These are phyloP conservation scores for Trichoderma endophyticum DNA, from an alignment of 2,329 filamentous ascomycete genomes.

Conservation along the genomic window DNA sequence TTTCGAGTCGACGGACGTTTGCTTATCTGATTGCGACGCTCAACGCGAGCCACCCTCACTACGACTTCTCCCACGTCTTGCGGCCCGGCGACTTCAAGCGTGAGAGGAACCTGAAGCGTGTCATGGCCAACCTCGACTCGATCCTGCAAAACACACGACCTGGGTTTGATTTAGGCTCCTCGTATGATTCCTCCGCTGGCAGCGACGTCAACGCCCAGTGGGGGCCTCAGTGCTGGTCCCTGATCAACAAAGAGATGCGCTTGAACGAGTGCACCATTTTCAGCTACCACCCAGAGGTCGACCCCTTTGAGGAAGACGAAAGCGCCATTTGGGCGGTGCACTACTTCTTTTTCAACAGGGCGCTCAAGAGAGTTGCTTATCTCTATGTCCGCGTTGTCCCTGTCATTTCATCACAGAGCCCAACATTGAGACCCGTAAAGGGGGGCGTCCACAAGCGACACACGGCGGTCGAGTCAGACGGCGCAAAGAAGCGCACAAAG, in stretches of 20 bases:
- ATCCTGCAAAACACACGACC: conserved; percentile 85
- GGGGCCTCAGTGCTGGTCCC: conserved; percentile 87
- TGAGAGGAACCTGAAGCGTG: conserved; percentile 72
- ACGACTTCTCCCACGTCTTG: conserved; percentile 92
- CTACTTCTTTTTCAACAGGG: conserved; percentile 97
- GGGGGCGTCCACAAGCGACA: conserved; percentile 29
- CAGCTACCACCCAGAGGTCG: conserved; percentile 82
- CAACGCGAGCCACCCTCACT: conserved; percentile 86
- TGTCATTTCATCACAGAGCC: conserved; percentile 64
- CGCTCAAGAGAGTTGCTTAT: conserved; percentile 88
- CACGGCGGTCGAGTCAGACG: conserved; percentile 33
- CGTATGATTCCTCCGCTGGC: conserved; percentile 40
- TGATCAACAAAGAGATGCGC: conserved; percentile 92
- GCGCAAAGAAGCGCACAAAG: conserved; percentile 66
- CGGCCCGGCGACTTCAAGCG: conserved; percentile 86
- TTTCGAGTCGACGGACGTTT: conserved; percentile 85
- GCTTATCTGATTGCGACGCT: conserved; percentile 95
- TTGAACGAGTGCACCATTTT: conserved; percentile 86
- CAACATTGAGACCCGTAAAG: conserved; percentile 39
- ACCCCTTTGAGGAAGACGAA: conserved; percentile 88
- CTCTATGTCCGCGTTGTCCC: conserved; percentile 88
- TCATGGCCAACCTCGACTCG: conserved; percentile 84
- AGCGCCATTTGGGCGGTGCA: conserved; percentile 92
- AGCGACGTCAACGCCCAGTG: conserved; percentile 61
- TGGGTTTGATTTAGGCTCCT: conserved; percentile 43